Evolutionary conservation across 306 rosid genomes (phyloP), one percentile per base, ranked within the genome.

Genomic region (Citrullus mucosospermus): DNA sequence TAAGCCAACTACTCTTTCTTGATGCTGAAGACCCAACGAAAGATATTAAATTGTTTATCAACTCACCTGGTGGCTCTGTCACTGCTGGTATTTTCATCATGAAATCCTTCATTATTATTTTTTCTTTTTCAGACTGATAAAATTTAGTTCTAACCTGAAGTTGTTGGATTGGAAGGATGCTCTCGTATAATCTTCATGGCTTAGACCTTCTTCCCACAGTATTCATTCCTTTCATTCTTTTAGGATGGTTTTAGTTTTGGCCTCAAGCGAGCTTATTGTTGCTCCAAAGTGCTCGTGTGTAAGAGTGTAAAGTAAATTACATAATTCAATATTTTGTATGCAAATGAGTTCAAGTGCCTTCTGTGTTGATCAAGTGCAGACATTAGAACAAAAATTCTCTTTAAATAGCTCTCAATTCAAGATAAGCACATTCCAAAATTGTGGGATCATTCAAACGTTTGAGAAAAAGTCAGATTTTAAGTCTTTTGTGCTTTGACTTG

Each of bases 11-110:
- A 76, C 82, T 95, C 20, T 86, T 95, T 85, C 88, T 95, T 80
- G 98, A 95, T 86, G 97, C 91, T 39, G 98, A 91, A 78, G 97
- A 95, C 84, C 63, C 98, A 1, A 78, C 97, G 63, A 92, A 91
- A 80, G 97, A 92, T 73, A 95, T 95, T 56, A 95, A 84, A 81
- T 78, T 92, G 86, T 92, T 95, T 76, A 95, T 95, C 80, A 95
- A 91, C 84, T 95, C 97, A 51, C 98, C 98, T 4, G 98, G 98
- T 81, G 98, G 98, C 79, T 92, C 97, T 78, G 86, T 92, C 72
- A 94, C 98, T 79, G 93, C 98, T 75, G 96, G 97, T 94, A 39
- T 41, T 39, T n/a, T 9, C 17, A 22, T 70, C 76, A 38, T 44
- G 20, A 20, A 46, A 22, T 67, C 74, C 32, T 67, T 67, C 4